Evolutionary conservation across 768 basidiomycete genomes (phyloP).

Genomic region (Rhizopogon roseolus): DNA sequence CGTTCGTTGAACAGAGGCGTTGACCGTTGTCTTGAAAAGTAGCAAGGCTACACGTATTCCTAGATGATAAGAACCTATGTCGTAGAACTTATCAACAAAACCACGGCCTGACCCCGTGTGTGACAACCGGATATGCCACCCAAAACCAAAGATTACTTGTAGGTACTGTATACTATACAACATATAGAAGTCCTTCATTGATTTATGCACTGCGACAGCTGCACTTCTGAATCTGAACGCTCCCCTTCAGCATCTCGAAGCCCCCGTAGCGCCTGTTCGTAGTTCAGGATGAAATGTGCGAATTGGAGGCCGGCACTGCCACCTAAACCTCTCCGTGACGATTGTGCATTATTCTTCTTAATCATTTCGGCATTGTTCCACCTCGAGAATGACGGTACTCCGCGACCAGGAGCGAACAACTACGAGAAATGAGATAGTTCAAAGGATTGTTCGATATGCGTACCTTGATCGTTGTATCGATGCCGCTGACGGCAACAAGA

Average conservation of each 20-base stretch:
- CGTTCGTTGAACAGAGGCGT: constrained; percentile 14
- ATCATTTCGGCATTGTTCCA: constrained; percentile 49
- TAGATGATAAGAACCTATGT: constrained; percentile 8
- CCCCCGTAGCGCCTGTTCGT: constrained; percentile 17
- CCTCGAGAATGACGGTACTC: constrained; percentile 48
- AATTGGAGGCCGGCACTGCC: constrained; percentile 18
- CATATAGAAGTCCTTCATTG: constrained; percentile 14
- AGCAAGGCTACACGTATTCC: constrained; percentile 21
- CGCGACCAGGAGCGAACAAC: constrained; percentile 61
- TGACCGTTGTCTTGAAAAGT: constrained; percentile 6
- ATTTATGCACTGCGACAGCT: constrained; percentile 21
- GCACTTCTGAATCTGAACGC: constrained; percentile 19
- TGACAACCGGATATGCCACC: not conserved
- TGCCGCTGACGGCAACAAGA: constrained; percentile 81
- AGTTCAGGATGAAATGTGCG: constrained; percentile 26
- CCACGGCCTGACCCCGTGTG: not conserved
- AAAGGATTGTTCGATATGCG: constrained; percentile 7
- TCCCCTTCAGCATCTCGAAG: constrained; percentile 18
- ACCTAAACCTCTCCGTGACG: constrained; percentile 18
- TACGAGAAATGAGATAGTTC: constrained; percentile 18
- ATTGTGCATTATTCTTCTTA: constrained; percentile 47
- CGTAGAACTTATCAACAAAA: not conserved
- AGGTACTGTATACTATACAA: not conserved
- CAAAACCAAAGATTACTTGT: not conserved
- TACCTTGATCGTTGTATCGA: constrained; percentile 83